phyloP scores from a whole-genome alignment of 768 basidiomycete genomes.

The Albatrellus ellisii region DNA sequence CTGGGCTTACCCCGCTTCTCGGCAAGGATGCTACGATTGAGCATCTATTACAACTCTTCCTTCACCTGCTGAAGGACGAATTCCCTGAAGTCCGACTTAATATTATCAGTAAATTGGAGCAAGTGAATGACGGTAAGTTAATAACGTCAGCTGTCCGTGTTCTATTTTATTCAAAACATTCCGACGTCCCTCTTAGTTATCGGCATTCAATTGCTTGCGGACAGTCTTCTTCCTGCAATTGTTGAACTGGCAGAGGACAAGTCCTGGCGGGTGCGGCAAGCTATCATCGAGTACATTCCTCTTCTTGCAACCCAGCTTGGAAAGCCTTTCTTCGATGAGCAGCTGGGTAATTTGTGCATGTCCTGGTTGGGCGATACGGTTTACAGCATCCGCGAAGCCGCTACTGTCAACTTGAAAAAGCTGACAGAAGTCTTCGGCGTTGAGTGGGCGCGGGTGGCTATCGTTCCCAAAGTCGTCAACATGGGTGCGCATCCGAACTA shows the following conservation, averaged over 20 bases:
- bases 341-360: constrained; percentile 95
- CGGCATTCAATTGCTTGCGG: constrained; percentile 88
- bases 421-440: constrained; percentile 97
- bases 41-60: constrained; percentile 90
- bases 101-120: constrained; percentile 97
- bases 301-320: constrained; percentile 96
- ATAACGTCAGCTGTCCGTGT: no score
- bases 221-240: constrained; percentile 93
- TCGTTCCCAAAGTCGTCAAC: constrained; percentile 92
- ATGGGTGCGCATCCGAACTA: constrained; percentile 98
- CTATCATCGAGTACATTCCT: constrained; percentile 99
- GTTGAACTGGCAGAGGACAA: constrained; percentile 98
- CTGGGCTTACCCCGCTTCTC: constrained; percentile 87
- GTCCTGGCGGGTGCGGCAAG: constrained; percentile 98
- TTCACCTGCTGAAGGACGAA: constrained; percentile 94
- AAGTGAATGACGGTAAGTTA: constrained; percentile 83
- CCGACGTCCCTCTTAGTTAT: constrained; percentile 49
- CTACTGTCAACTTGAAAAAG: constrained; percentile 92
- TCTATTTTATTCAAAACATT: constrained; percentile 7
- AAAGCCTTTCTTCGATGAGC: constrained; percentile 94
- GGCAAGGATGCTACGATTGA: constrained; percentile 92
- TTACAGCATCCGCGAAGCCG: constrained; percentile 97
- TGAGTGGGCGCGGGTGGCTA: constrained; percentile 88
- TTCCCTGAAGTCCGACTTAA: constrained; percentile 97
- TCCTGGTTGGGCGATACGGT: constrained; percentile 98